Evolutionary conservation across 257 asterid species (phyloP).

Genomic region (Oldenlandia corymbosa): DNA sequence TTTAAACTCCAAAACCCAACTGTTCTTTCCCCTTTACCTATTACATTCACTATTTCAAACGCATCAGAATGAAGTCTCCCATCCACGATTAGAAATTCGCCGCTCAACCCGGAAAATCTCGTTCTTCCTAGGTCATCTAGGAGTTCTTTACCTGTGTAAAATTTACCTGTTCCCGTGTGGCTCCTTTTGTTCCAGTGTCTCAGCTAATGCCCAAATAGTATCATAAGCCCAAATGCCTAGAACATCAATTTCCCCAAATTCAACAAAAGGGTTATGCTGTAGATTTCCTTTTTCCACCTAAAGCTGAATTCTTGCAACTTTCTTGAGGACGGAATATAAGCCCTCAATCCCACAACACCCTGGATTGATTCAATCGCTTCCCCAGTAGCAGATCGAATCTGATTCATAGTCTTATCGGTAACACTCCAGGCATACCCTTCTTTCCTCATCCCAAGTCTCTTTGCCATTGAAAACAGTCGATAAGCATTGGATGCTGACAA

Average conservation of each 20-base stretch:
- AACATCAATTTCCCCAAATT: conserved; percentile 16
- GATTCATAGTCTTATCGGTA: conserved; percentile 39
- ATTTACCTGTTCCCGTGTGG: background rate
- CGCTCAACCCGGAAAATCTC: conserved; percentile 25
- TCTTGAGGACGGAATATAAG: conserved; percentile 24
- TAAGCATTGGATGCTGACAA: conserved; percentile 30
- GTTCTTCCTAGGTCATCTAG: conserved; percentile 1
- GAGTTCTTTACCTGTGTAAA: background rate
- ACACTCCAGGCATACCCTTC: conserved; percentile 42
- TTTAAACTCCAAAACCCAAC: conserved; percentile 40
- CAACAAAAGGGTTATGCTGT: conserved; percentile 12
- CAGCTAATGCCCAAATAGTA: conserved; percentile 33
- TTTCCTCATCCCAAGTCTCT: conserved; percentile 33
- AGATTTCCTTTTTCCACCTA: conserved; percentile 33
- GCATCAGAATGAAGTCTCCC: conserved; percentile 25
- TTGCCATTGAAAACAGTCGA: conserved; percentile 27
- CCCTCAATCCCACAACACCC: conserved; percentile 39
- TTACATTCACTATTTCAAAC: conserved; percentile 34
- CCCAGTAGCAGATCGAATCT: conserved; percentile 18
- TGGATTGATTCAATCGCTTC: conserved; percentile 26
- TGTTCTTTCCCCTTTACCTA: conserved; percentile 27
- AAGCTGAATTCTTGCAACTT: conserved; percentile 18
- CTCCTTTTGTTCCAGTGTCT: conserved; percentile 9
- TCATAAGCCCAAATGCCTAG: conserved; percentile 41
- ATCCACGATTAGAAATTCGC: conserved; percentile 20